Base-by-base conservation (phyloP, 805 yeast species). In the Candida krabiensis region DNA sequence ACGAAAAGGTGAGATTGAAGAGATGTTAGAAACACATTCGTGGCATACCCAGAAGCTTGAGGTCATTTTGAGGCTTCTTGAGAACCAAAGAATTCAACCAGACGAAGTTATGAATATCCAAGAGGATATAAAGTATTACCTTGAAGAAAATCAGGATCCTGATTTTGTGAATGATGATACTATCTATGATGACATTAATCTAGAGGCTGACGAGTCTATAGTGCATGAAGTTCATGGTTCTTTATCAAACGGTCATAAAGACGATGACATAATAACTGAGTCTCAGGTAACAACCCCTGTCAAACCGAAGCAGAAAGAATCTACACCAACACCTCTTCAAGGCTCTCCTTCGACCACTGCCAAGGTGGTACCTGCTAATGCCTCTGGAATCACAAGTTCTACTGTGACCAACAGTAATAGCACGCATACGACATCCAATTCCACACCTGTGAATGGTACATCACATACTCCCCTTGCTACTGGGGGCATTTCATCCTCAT, bases 121-220 rank as follows among this genome's bases (percentile, higher is more conserved):
- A 58, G 99, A 93, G 33, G 98, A 93, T 62, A 82, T 93, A 63
- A 84, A 78, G 47, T 91, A 93, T 63, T 91, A 88, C 60, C 88
- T 93, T 26, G 98, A 93, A 51, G 86, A 86, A 53, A 93, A 93
- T 58, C 93, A 85, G 63, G 96, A 86, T 40, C 93, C 83, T 6
- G 98, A 93, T 57, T 93, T 90, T 59, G 83, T 91, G 30, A 96
- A 89, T 55, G 96, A 93, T 61, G 97, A 91, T 50, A 89, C 89
- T 14, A 79, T 93, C 47, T 93, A 91, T 63, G 98, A 93, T 51
- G 90, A 83, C 40, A 73, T 93, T 55, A 86, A 83, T 38, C 73
- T 90, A 33, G 80, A 73, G 19, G 55, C 58, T 28, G 81, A 79
- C 19, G 64, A 59, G 30, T 49, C 55, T 4, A 46, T 43, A 50